A percentile compares a stretch with the other conserved stretches of the same genome.
These are phyloP conservation scores for Chalciporus sp. DNA, from an alignment of 1,284 basidiomycete species.

Conservation along the genomic window DNA sequence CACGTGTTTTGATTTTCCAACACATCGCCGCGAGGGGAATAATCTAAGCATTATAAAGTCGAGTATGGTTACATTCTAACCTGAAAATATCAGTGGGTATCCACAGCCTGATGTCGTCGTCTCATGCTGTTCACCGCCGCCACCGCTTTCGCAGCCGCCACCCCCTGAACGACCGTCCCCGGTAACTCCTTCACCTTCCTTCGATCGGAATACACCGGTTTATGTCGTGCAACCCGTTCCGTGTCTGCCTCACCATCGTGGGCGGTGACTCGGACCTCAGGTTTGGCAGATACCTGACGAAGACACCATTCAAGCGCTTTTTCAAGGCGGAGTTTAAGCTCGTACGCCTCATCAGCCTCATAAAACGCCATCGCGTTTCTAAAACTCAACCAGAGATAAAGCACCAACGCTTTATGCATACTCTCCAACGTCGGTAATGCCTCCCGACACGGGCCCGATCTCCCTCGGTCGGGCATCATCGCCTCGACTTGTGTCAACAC, in stretches of 20 bases:
- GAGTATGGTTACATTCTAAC: background rate
- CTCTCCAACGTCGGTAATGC: slow-evolving; percentile 66
- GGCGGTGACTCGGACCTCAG: background rate
- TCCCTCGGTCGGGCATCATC: slow-evolving; percentile 14
- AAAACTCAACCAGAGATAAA: slow-evolving; percentile 89
- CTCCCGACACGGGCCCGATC: slow-evolving; percentile 19
- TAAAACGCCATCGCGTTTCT: slow-evolving; percentile 78
- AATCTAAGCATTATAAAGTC: too few species aligned
- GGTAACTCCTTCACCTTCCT: slow-evolving; percentile 1
- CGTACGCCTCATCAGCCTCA: slow-evolving; percentile 52
- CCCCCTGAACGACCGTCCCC: slow-evolving; percentile 21
- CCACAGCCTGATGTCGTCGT: background rate
- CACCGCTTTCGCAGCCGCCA: slow-evolving; percentile 25
- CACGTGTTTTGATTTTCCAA: slow-evolving; percentile 23
- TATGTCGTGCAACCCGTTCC: background rate
- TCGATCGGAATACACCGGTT: slow-evolving; percentile 23
- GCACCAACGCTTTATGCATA: slow-evolving; percentile 78
- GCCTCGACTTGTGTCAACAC: slow-evolving; percentile 47
- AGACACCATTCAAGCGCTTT: slow-evolving; percentile 68
- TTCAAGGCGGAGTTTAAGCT: slow-evolving; percentile 71
- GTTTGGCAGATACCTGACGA: slow-evolving; percentile 38
- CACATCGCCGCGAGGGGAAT: too few species aligned
- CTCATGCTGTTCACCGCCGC: slow-evolving; percentile 12
- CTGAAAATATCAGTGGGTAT: background rate
- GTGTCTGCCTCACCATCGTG: background rate